Percentiles rank a stretch among this genome's conserved stretches.
Evolutionary conservation across 495 filamentous ascomycete species (phyloP).

Genomic region (Aspergillus kassunensis): DNA sequence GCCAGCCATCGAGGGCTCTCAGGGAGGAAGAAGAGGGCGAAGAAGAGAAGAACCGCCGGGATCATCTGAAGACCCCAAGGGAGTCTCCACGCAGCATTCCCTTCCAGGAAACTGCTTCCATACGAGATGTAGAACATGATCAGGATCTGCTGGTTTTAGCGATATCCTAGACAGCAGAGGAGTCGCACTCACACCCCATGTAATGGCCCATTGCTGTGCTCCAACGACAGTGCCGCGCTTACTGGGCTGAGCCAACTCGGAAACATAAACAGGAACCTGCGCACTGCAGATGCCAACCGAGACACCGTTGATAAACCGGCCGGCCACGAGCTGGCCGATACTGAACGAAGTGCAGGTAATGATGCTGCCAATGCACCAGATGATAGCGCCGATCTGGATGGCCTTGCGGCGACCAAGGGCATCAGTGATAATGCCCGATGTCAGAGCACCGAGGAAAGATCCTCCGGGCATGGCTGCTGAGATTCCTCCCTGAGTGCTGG

Average conservation of each 20-base stretch:
- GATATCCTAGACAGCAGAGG: too few relatives aligned
- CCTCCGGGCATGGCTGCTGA: conserved; percentile 71
- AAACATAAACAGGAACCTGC: conserved; percentile 78
- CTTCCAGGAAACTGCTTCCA: conserved; percentile 62
- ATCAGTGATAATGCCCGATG: conserved; percentile 67
- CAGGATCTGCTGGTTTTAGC: conserved; percentile 43
- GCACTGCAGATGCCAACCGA: conserved; percentile 76
- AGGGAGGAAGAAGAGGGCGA: conserved; percentile 64
- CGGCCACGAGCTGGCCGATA: conserved; percentile 69
- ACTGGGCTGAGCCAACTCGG: conserved; percentile 66
- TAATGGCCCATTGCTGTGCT: conserved; percentile 77
- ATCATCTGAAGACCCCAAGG: conserved; percentile 79
- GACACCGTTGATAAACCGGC: conserved; percentile 75
- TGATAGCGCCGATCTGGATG: conserved; percentile 60
- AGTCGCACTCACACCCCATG: conserved; percentile 51
- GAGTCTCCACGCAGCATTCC: conserved; percentile 57
- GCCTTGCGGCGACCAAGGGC: conserved; percentile 61
- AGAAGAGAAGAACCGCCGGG: conserved; percentile 61
- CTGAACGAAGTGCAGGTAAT: conserved; percentile 70
- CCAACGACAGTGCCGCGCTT: conserved; percentile 72
- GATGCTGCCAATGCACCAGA: conserved; percentile 68
- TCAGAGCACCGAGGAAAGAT: conserved; percentile 67
- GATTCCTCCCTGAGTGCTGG: conserved; percentile 55
- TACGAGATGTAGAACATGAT: conserved; percentile 85
- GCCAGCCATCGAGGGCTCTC: conserved; percentile 81